Evolutionary conservation across 108 stramenopile genomes (phyloP), one percentile per base, ranked within the genome.

Genomic region (Discostella pseudostelligera): DNA sequence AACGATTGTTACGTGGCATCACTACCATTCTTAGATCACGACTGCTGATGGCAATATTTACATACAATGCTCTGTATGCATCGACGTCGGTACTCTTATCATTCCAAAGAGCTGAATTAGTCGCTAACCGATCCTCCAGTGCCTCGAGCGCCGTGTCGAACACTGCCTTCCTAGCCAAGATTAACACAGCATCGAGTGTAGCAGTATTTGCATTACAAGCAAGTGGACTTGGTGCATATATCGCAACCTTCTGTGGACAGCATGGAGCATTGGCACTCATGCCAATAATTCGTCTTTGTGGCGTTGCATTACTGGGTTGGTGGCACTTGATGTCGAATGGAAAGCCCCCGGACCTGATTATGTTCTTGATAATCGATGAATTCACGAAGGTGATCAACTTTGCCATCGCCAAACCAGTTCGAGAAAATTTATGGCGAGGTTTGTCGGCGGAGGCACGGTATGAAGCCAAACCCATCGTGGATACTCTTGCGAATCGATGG

Each of bases 381-480:
- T 90, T 84, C 56, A 87, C 87, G n/a, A 82, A 86, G 66, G 83
- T 95, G 6, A 86, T 95, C 32, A 92, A 92, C 54, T 77, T 92
- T 69, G 88, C 89, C 0, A 85, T 95, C 32, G 89, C 94, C 39
- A 95, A 95, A 58, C 90, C 94, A 3, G 90, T 92, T 1, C 64
- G 94, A 67, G 94, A 95, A 80, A 81, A 79, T 35, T 67, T 95
- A 13, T 95, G 94, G 94, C 72, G 88, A 21, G 94, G 89, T 22
- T 54, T 95, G 7, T 87, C 84, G 28, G 88, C 85, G 42, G 94
- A 95, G 65, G 94, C 90, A 16, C 65, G 94, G 61, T 92, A 92
- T 43, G 90, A 95, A 74, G 90, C 94, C 43, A 95, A 95, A 62
- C 94, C 94, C 12, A 91, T 95, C 59, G 90, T 95, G 13, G 94